A percentile compares a stretch with the other conserved stretches of the same genome.
Conservation (phyloP, 805 yeast species). For the Candida khao-thaluensis region DNA sequence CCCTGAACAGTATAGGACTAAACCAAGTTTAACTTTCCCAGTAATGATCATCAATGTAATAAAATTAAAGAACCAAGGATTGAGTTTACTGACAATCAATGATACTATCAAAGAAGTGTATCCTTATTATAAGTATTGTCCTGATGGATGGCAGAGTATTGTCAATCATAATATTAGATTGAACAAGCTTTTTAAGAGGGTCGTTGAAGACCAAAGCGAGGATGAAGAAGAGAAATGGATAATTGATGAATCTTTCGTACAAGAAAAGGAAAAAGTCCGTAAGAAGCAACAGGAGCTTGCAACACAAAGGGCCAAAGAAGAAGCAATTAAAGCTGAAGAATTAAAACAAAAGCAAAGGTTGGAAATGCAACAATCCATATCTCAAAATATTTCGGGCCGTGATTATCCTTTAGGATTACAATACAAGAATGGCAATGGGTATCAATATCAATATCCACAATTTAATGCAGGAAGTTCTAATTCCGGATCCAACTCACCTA, state of each 20-base stretch:
- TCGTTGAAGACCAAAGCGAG: slow-evolving; percentile 33
- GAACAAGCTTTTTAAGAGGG: slow-evolving; percentile 68
- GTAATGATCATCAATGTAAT: slow-evolving; percentile 78
- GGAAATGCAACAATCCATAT: slow-evolving; percentile 27
- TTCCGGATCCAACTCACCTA: slow-evolving; percentile 8
- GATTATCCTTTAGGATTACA: slow-evolving; percentile 15
- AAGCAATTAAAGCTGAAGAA: slow-evolving; percentile 52
- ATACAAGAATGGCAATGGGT: slow-evolving; percentile 5
- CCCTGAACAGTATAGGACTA: slow-evolving; percentile 80
- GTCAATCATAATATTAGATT: slow-evolving; percentile 87
- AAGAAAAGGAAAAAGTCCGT: slow-evolving; percentile 76
- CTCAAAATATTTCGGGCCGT: slow-evolving; percentile 26
- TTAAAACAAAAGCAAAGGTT: slow-evolving; percentile 44
- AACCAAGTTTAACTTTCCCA: slow-evolving; percentile 81
- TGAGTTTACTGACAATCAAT: slow-evolving; percentile 67
- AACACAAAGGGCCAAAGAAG: slow-evolving; percentile 57
- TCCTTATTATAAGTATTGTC: slow-evolving; percentile 91
- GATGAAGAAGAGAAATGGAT: slow-evolving; percentile 90
- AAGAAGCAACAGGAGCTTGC: slow-evolving; percentile 62
- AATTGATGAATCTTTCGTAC: slow-evolving; percentile 78
- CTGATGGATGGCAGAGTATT: slow-evolving; percentile 97
- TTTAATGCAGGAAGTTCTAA: slow-evolving; percentile 17
- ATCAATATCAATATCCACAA: slow-evolving; percentile 26
- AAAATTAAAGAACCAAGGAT: slow-evolving; percentile 60
- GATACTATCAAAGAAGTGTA: slow-evolving; percentile 81